Percentiles rank a stretch among this genome's conserved stretches.
These are phyloP conservation scores for Hyphodiscus sp. DNA, from an alignment of 2,329 filamentous ascomycete species.

Conservation along the genomic window DNA sequence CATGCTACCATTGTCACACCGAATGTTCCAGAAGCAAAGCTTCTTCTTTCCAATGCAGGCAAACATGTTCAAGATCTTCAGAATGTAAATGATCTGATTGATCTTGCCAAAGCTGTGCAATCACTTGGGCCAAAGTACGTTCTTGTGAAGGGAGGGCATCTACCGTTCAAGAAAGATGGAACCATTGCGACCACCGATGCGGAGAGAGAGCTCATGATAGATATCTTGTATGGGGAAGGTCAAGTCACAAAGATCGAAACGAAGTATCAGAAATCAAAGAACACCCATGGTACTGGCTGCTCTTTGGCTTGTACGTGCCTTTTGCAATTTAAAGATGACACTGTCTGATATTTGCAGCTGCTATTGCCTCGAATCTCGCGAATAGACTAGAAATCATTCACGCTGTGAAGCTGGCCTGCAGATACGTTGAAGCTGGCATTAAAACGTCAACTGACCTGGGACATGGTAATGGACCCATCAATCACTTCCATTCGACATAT, in stretches of 20 bases:
- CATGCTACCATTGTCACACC: conserved; percentile 65
- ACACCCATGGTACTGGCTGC: conserved; percentile 93
- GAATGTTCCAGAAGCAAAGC: conserved; percentile 67
- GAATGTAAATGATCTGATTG: conserved; percentile 59
- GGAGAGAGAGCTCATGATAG: conserved; percentile 63
- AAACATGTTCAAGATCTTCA: conserved; percentile 38
- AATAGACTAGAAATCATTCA: conserved; percentile 48
- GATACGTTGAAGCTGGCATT: conserved; percentile 68
- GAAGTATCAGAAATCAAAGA: conserved; percentile 63
- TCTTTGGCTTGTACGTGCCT: conserved; percentile 65
- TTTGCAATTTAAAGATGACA: not conserved
- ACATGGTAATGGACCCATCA: conserved; percentile 64
- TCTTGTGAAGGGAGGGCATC: conserved; percentile 83
- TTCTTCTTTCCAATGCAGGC: conserved; percentile 53
- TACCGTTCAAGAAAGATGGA: conserved; percentile 64
- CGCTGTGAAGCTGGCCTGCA: conserved; percentile 61
- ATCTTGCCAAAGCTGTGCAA: conserved; percentile 59
- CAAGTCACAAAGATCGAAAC: conserved; percentile 60
- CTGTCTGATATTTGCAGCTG: conserved; percentile 39
- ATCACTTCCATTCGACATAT: conserved; percentile 71
- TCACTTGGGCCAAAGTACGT: conserved; percentile 70
- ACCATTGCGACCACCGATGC: conserved; percentile 49
- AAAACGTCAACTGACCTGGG: conserved; percentile 40
- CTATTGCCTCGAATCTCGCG: conserved; percentile 68
- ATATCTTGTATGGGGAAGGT: conserved; percentile 64